Percentiles rank a stretch among this genome's conserved stretches.
phyloP scores from a whole-genome alignment of 1,284 basidiomycete genomes.

The Lignosus rhinocerotis region DNA sequence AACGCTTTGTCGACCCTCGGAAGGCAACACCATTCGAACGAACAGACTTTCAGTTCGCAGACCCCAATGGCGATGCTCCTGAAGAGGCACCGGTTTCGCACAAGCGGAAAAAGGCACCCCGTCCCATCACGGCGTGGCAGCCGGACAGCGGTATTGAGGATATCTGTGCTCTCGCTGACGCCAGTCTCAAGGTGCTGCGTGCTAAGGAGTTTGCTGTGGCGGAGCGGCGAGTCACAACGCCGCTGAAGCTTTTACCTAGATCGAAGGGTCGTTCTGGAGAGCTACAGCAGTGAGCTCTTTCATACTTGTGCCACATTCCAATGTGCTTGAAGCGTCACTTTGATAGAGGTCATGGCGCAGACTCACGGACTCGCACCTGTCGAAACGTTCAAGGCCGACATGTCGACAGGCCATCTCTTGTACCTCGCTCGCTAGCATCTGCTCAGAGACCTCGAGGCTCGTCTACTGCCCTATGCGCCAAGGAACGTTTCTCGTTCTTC shows the following conservation, averaged over 20 bases:
- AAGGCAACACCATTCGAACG: constrained; percentile 1
- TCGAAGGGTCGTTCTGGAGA: not conserved
- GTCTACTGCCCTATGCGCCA: not conserved
- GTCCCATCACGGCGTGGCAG: constrained; percentile 13
- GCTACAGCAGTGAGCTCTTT: not conserved
- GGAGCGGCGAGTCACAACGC: not conserved
- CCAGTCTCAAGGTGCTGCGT: not conserved
- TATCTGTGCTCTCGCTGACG: not conserved
- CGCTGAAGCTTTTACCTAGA: not conserved
- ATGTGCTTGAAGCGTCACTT: not conserved
- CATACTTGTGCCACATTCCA: not conserved
- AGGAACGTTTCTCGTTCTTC: not conserved
- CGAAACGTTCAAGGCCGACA: not conserved
- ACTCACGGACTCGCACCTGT: too few relatives aligned
- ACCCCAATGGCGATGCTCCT: not conserved
- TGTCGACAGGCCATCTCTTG: not conserved
- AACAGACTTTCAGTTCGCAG: constrained; percentile 8
- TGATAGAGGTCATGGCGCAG: too few relatives aligned
- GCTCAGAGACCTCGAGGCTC: not conserved
- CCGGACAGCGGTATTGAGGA: not conserved
- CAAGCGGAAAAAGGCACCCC: not conserved
- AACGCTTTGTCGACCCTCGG: constrained; percentile 21
- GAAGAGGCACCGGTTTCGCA: not conserved
- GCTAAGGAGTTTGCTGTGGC: not conserved
- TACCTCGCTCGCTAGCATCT: not conserved